Percentiles rank a stretch among this genome's conserved stretches.
phyloP scores from a whole-genome alignment of 2,329 filamentous ascomycete species.

The Fusarium begoniae region DNA sequence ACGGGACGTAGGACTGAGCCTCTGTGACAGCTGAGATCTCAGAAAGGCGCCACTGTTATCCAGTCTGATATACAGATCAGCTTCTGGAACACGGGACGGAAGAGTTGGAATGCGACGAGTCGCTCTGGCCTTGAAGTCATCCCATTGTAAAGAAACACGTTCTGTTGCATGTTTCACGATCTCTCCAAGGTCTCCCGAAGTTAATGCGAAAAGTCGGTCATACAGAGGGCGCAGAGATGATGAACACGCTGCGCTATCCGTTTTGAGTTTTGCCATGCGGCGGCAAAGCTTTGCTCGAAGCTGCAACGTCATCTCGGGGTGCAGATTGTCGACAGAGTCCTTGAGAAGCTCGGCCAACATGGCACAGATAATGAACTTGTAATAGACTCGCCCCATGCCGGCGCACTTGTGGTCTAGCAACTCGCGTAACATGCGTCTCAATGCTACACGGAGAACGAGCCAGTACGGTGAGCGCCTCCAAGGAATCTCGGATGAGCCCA shows the following conservation, averaged over 20 bases:
- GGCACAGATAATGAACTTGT: slow-evolving; percentile 66
- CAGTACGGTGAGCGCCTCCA: slow-evolving; percentile 72
- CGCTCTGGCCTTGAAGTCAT: slow-evolving; percentile 49
- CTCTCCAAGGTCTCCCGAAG: background rate
- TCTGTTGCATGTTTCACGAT: slow-evolving; percentile 23
- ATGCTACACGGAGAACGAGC: slow-evolving; percentile 67
- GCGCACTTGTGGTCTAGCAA: slow-evolving; percentile 47
- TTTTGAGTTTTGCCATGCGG: slow-evolving; percentile 66
- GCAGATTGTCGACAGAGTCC: slow-evolving; percentile 41
- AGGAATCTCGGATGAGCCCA: slow-evolving; percentile 57
- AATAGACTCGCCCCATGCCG: slow-evolving; percentile 52
- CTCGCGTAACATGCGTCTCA: slow-evolving; percentile 60
- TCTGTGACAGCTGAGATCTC: slow-evolving; percentile 9
- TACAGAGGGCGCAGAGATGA: background rate
- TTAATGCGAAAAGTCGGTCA: background rate
- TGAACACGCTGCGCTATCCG: background rate
- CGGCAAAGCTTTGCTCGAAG: slow-evolving; percentile 61
- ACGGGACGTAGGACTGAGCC: slow-evolving; percentile 30
- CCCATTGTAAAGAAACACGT: slow-evolving; percentile 51
- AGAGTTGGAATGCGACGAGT: slow-evolving; percentile 54
- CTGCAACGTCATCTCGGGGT: slow-evolving; percentile 32
- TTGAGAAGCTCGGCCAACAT: slow-evolving; percentile 58
- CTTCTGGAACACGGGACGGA: slow-evolving; percentile 46
- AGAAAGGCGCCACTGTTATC: slow-evolving; percentile 48
- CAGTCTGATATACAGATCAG: slow-evolving; percentile 50